Evolutionary conservation across 768 basidiomycete species (phyloP), one percentile per base, ranked within the genome.

Genomic region (Lentinus brumalis): DNA sequence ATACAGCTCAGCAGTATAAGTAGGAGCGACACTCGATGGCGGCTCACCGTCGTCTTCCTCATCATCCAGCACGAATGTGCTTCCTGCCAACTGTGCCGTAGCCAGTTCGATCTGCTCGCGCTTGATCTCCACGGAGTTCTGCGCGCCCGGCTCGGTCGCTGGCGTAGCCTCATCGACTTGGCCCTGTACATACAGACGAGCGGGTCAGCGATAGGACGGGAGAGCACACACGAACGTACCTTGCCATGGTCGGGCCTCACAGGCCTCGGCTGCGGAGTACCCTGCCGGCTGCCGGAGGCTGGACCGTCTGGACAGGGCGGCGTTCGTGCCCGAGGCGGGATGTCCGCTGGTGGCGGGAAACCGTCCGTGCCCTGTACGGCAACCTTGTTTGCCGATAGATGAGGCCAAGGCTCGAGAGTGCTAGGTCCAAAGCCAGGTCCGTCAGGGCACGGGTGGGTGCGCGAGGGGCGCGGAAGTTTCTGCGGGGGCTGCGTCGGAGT

Each of bases 1-100:
- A 38, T 16, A 12, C 15, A 15, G 42, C 5, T 52, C 35, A 21
- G 35, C n/a, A 6, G 14, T 4, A 26, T n/a, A 26, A 15, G 4
- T 7, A 26, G 21, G 21, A 26, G 21, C 1, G 21, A 26, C 21
- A 26, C 21, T n/a, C 38, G 12, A 3, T 29, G 12, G 44, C 9
- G 14, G 46, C 58, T 21, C 26, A 59, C 58, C 51, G 21, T 59
- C 58, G 44, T 59, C 58, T 32, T 59, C 58, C 7, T 59, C 58
- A 2, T 46, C 58, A 7, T 26, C 44, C 31, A 59, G 16, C 5
- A 30, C 35, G 3, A 59, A 45, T 5, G 18, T 44, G 10, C 14
- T 16, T 15, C 42, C 15, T 14, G 42, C 15, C 14, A 21, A 16
- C 16, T n/a, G 44, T 9, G 44, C 8, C n/a, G 21, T 21, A 21